Conservation (phyloP, 2,329 filamentous ascomycete species). For the Fusarium zealandicum region DNA sequence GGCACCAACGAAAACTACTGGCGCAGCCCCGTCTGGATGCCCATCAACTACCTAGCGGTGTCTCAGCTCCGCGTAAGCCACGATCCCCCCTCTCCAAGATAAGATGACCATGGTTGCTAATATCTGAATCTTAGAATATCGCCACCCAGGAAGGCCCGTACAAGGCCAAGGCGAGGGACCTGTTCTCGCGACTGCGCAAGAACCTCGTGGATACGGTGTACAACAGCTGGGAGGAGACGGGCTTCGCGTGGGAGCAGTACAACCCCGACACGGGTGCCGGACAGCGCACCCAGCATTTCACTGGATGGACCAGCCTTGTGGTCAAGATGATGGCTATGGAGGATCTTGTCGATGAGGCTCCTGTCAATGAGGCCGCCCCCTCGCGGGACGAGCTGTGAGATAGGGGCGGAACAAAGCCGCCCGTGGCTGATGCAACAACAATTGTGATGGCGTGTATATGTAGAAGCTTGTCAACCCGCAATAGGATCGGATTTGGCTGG, state of each 20-base stretch:
- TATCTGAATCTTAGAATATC: slow-evolving; percentile 59
- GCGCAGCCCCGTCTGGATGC: slow-evolving; percentile 93
- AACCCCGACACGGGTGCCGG: slow-evolving; percentile 90
- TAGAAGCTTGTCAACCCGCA: slow-evolving; percentile 6
- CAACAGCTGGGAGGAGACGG: slow-evolving; percentile 85
- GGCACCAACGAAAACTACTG: slow-evolving; percentile 97
- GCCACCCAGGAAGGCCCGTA: slow-evolving; percentile 73
- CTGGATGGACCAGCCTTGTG: slow-evolving; percentile 97
- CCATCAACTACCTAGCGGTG: slow-evolving; percentile 90
- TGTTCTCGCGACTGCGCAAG: slow-evolving; percentile 79
- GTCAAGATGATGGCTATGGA: slow-evolving; percentile 98
- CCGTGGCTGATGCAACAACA: slow-evolving; percentile 13
- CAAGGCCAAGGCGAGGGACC: slow-evolving; percentile 69
- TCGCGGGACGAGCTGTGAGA: slow-evolving; percentile 58
- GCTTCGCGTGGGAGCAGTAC: slow-evolving; percentile 99
- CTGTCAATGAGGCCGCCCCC: slow-evolving; percentile 48
- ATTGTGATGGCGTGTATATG: slow-evolving; percentile 5
- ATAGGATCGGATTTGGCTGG: slow-evolving; percentile 7
- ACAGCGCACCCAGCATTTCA: slow-evolving; percentile 98
- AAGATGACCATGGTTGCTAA: slow-evolving; percentile 13
- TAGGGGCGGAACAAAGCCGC: not conserved
- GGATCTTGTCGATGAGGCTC: slow-evolving; percentile 57
- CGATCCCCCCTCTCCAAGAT: slow-evolving; percentile 1
- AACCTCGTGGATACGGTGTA: slow-evolving; percentile 92
- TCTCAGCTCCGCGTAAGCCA: slow-evolving; percentile 77